Evolutionary conservation across 805 yeast genomes (phyloP).

Genomic region (Debaryomyces tyrocola): DNA sequence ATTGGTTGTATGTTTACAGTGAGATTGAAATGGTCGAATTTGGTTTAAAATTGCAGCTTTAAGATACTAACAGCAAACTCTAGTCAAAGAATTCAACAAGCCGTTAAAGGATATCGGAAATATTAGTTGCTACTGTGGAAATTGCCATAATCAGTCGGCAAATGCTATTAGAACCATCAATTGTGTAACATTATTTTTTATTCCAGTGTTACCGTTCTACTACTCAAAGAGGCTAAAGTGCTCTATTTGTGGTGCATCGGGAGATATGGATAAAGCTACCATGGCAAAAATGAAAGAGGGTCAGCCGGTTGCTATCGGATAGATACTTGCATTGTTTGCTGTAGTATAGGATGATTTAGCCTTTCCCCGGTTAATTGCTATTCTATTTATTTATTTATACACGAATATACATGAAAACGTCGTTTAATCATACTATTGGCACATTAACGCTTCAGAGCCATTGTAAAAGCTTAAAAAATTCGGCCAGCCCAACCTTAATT

Average conservation of each 20-base stretch:
- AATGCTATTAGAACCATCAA: conserved; percentile 52
- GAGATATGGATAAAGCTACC: conserved; percentile 23
- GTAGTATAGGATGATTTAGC: no score
- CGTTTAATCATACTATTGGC: no score
- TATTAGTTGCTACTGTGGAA: conserved; percentile 49
- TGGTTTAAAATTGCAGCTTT: neutral
- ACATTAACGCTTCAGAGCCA: no score
- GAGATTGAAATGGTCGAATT: neutral
- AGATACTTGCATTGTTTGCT: neutral
- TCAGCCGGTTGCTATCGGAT: conserved; percentile 36
- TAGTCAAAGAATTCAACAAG: conserved; percentile 36
- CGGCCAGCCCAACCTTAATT: neutral
- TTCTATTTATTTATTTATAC: neutral
- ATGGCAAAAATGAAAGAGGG: conserved; percentile 27
- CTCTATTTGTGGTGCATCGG: conserved; percentile 48
- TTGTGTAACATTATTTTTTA: conserved; percentile 53
- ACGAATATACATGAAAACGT: neutral
- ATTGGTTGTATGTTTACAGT: conserved; percentile 29
- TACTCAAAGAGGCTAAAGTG: conserved; percentile 54
- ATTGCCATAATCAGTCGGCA: conserved; percentile 59
- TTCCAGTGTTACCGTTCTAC: conserved; percentile 55
- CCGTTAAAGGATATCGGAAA: conserved; percentile 30
- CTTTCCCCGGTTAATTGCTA: neutral
- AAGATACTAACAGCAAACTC: conserved; percentile 5
- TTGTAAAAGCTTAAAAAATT: no score